Conservation (phyloP, 2,329 filamentous ascomycete genomes). For the Fusarium nelsonii region DNA sequence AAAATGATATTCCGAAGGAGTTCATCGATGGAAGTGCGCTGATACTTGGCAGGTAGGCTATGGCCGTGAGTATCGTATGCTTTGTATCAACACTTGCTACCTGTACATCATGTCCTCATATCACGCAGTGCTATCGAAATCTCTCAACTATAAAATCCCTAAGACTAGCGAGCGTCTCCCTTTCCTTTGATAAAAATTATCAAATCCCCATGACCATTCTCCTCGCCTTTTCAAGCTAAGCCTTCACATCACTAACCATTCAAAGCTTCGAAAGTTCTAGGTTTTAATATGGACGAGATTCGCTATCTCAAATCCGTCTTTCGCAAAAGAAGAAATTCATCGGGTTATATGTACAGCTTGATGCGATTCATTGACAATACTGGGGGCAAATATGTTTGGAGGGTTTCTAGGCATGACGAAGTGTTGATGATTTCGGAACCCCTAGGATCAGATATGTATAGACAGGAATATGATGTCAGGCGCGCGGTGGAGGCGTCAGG, state of each 20-base stretch:
- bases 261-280: neutral
- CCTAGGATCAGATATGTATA: neutral
- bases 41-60: too few species aligned
- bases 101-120: neutral
- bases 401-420: neutral
- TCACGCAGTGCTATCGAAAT: neutral
- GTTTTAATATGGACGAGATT: neutral
- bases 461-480: constrained; percentile 1
- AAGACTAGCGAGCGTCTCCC: rapidly evolving
- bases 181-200: neutral
- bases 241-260: too few species aligned
- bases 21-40: neutral
- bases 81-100: too few species aligned
- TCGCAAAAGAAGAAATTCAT: neutral
- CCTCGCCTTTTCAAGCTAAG: neutral
- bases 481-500: neutral
- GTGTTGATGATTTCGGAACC: neutral
- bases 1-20: neutral
- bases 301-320: neutral
- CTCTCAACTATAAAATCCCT: neutral
- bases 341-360: constrained; percentile 2
- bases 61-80: too few species aligned
- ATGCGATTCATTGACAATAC: neutral
- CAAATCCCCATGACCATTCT: neutral
- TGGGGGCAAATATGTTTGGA: neutral